Base-by-base conservation (phyloP, 805 yeast genomes). In the Wickerhamiella kazuoi region DNA sequence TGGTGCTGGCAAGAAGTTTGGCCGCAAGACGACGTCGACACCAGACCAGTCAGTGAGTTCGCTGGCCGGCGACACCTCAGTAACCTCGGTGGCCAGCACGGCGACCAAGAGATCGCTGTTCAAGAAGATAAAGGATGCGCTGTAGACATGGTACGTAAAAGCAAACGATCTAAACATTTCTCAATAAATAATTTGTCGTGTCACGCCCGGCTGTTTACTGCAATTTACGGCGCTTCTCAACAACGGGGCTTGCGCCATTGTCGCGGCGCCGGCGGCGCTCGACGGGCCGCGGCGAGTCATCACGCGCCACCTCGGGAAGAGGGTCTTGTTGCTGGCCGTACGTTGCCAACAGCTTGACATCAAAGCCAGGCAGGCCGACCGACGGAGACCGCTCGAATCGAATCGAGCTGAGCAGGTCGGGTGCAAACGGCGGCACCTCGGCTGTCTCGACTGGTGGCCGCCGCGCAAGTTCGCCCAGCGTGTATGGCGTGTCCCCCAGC, bases 311-410 rank as follows among this genome's bases (percentile, higher is more conserved):
- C 8, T 8, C 19, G 5, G 21, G 14, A 5, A 24, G 16, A 21
- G 5, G 13, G 15, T 40, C 40, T 6, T 28, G 36, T 13, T 42
- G 75, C 67, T 3, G 28, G 28, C 29, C 26, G 23, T 30, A 18
- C 3, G 52, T 51, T 7, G 80, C 90, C 50, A 81, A 65, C 44
- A 74, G 70, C 3, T 73, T 60, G 8, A 79, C 61, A 47, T 78
- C 79, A 51, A 80, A 79, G 0, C 87, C 93, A 0, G 86, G 82
- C 14, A 81, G 69, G 1, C 90, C 90, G 40, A 72, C 65, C 15
- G 71, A 67, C 0, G 78, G 68, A 2, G 82, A 74, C 47, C 68
- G 73, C 34, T 76, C 80, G 44, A 81, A 74, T 44, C 63, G 62
- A 41, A 81, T 58, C 23, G 79, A 60, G 38, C 68, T 54, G n/a